These are phyloP conservation scores for Trypanosoma lewisi DNA, from an alignment of 208 protist species.

Conservation along the genomic window DNA sequence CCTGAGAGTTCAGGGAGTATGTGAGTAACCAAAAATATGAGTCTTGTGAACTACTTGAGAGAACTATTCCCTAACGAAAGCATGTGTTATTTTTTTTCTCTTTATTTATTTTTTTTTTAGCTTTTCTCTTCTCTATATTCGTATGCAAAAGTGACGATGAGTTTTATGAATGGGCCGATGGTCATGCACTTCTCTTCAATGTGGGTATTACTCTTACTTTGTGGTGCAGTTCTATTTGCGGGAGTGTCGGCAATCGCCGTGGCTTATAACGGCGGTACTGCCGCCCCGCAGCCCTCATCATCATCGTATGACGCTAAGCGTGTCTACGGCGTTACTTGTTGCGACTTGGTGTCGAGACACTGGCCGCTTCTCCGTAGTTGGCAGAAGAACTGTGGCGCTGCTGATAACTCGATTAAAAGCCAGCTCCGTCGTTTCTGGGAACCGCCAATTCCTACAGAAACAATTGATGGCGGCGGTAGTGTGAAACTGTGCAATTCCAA, in stretches of 20 bases:
- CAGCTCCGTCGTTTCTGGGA: not conserved
- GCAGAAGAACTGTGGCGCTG: slow-evolving; percentile 20
- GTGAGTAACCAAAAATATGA: too few relatives aligned
- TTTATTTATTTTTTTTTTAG: not conserved
- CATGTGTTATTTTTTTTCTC: not conserved
- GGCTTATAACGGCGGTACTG: not conserved
- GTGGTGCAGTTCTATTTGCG: not conserved
- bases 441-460: not conserved
- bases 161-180: not conserved
- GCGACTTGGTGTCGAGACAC: slow-evolving; percentile 31
- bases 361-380: slow-evolving; percentile 32
- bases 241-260: not conserved
- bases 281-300: too few relatives aligned
- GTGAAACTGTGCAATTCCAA: not conserved
- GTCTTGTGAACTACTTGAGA: too few relatives aligned
- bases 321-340: slow-evolving; percentile 27
- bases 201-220: not conserved
- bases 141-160: not conserved
- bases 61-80: not conserved
- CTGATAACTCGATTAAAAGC: not conserved
- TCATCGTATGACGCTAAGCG: slow-evolving; percentile 8
- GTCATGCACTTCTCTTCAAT: not conserved
- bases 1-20: too few relatives aligned
- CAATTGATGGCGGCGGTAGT: not conserved
- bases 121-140: not conserved